Evolutionary conservation across 306 rosid genomes (phyloP).

Genomic region (Macrotyloma uniflorum): DNA sequence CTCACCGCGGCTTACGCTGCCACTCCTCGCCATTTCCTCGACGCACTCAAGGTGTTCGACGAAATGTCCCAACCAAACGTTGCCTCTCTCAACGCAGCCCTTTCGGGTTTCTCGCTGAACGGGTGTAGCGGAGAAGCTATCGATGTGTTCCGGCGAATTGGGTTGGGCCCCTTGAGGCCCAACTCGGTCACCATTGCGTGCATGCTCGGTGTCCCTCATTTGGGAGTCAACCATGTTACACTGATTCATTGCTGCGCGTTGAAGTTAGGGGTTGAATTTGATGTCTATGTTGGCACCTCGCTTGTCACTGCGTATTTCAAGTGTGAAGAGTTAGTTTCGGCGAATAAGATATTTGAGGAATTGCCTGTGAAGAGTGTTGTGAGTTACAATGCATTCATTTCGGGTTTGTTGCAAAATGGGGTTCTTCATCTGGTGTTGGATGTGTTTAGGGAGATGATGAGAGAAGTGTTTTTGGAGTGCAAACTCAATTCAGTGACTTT

Average conservation of each 20-base stretch:
- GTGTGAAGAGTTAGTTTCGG: constrained; percentile 46
- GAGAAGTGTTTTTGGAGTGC: constrained; percentile 26
- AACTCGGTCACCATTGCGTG: constrained; percentile 64
- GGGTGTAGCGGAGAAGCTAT: constrained; percentile 53
- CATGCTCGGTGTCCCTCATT: constrained; percentile 44
- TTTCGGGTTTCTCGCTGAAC: constrained; percentile 57
- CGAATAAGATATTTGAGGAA: constrained; percentile 54
- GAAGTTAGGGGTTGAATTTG: constrained; percentile 65
- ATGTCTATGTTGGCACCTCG: constrained; percentile 67
- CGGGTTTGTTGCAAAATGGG: constrained; percentile 66
- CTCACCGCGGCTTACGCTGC: constrained; percentile 49
- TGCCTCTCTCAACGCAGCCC: constrained; percentile 55
- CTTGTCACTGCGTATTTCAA: constrained; percentile 59
- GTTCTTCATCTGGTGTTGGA: constrained; percentile 46
- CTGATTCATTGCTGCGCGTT: constrained; percentile 63
- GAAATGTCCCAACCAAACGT: constrained; percentile 64
- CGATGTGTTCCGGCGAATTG: constrained; percentile 33
- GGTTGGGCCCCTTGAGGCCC: constrained; percentile 46
- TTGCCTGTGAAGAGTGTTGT: constrained; percentile 57
- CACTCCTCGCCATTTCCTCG: constrained; percentile 3
- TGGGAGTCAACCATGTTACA: constrained; percentile 29
- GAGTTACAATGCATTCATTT: constrained; percentile 67
- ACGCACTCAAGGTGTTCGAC: constrained; percentile 63
- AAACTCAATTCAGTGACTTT: constrained; percentile 57
- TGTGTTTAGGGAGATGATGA: constrained; percentile 60